These are phyloP conservation scores for Cryptococcus sp. DNA, from an alignment of 1,284 basidiomycete genomes.

Conservation along the genomic window DNA sequence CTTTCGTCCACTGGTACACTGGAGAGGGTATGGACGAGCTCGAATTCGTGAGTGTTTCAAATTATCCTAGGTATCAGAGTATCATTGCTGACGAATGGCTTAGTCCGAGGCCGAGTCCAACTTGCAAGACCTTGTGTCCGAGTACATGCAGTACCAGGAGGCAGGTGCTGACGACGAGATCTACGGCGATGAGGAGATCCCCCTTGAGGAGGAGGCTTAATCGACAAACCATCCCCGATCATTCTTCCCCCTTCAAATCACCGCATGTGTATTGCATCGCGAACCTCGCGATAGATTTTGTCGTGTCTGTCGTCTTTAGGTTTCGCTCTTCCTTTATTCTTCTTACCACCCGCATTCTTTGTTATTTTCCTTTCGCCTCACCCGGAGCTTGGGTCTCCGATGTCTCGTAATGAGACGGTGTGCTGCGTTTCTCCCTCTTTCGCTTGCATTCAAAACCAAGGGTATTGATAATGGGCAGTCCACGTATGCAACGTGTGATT, in stretches of 20 bases:
- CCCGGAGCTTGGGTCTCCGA: constrained; percentile 44
- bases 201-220: constrained; percentile 45
- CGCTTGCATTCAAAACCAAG: background rate
- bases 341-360: constrained; percentile 13
- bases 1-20: constrained; percentile 99
- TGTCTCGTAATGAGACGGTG: constrained; percentile 52
- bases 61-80: background rate
- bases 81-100: constrained; percentile 61
- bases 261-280: constrained; percentile 2
- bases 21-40: constrained; percentile 99
- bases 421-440: constrained; percentile 33
- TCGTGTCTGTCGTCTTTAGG: constrained; percentile 3
- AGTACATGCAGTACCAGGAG: constrained; percentile 97
- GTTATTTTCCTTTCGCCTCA: constrained; percentile 28
- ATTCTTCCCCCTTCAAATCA: constrained; percentile 2
- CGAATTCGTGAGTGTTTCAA: constrained; percentile 62
- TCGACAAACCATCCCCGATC: constrained; percentile 16
- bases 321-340: constrained; percentile 9
- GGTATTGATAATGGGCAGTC: constrained; percentile 1
- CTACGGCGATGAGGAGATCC: constrained; percentile 53
- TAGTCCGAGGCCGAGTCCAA: constrained; percentile 86
- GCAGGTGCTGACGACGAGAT: constrained; percentile 60
- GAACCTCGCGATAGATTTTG: constrained; percentile 2
- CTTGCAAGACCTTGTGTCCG: constrained; percentile 91
- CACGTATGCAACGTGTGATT: constrained; percentile 3